A percentile compares a stretch with the other conserved stretches of the same genome.
Evolutionary conservation across 2,329 filamentous ascomycete genomes (phyloP).

Genomic region (Colletotrichum nymphaeae): DNA sequence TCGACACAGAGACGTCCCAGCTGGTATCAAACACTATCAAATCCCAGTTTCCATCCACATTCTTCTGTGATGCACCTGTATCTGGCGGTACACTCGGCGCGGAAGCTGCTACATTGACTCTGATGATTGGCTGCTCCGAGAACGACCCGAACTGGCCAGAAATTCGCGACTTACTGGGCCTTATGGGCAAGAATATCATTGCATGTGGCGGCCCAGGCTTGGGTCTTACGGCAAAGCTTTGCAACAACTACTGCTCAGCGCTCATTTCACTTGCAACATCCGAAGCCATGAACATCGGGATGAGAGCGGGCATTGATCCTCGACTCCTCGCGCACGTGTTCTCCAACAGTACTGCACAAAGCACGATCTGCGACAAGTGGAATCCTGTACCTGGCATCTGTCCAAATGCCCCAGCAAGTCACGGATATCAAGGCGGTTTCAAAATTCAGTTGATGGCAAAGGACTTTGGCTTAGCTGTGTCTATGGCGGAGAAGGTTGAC

Average conservation of each 20-base stretch:
- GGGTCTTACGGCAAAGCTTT: constrained; percentile 68
- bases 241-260: constrained; percentile 71
- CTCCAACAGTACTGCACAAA: constrained; percentile 44
- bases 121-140: too few relatives aligned
- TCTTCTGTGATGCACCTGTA: too few relatives aligned
- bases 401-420: constrained; percentile 43
- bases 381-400: constrained; percentile 48
- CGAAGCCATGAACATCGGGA: constrained; percentile 71
- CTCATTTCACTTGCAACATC: constrained; percentile 68
- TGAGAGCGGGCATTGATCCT: constrained; percentile 66
- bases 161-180: constrained; percentile 21
- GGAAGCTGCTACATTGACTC: too few relatives aligned
- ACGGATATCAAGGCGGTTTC: constrained; percentile 61
- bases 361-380: constrained; percentile 45
- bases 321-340: constrained; percentile 53
- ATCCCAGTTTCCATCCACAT: too few relatives aligned
- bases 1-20: too few relatives aligned
- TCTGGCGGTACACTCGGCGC: too few relatives aligned
- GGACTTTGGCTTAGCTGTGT: constrained; percentile 53
- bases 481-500: too few relatives aligned
- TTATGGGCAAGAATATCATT: constrained; percentile 66
- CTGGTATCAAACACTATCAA: too few relatives aligned
- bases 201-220: constrained; percentile 66
- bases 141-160: too few relatives aligned
- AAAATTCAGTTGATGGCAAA: constrained; percentile 70